Evolutionary conservation across 768 basidiomycete genomes (phyloP), one percentile per base, ranked within the genome.

Genomic region (Tulasnella sp.): DNA sequence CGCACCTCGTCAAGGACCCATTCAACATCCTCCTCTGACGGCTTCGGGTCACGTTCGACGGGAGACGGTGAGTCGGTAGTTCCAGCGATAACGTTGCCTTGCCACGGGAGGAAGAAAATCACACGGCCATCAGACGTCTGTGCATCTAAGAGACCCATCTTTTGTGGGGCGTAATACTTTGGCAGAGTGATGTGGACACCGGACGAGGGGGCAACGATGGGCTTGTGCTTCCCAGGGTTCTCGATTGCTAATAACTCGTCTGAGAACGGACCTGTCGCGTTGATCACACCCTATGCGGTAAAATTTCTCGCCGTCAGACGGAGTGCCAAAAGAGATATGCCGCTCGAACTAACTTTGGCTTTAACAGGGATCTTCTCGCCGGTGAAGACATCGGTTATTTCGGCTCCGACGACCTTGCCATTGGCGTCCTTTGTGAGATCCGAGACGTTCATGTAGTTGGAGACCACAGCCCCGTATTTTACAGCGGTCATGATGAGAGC

Each of bases 101-200:
- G 85, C 94, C 96, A 99, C 0, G 94, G 94, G 9, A 99, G 80
- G 80, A 99, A 96, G 79, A 97, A 99, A 68, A 99, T 94, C 57
- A 99, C 93, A 25, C 94, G 85, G 0, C 94, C 94, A 63, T 99
- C 94, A 0, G 88, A 91, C 3, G 96, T 96, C 2, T 90, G 78
- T 1, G 94, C 96, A 70, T 98, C 96, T 46, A 98, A 78, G 3
- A 98, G 79, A 45, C 96, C 94, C 88, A 98, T 96, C 51, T 79
- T 87, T 15, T 86, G 82, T 2, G 94, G 94, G 1, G 92, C 90
- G 69, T 96, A 97, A 74, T 98, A 99, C 67, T 90, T 89, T 2
- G 94, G 94, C 2, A 99, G 83, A 0, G 94, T 94, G 73, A 98
- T 90, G 72, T 99, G 94, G 22, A 94, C 81, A 9, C 94, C 94